Conservation (phyloP, 2,329 filamentous ascomycete genomes). For the Colletotrichum liriopes region DNA sequence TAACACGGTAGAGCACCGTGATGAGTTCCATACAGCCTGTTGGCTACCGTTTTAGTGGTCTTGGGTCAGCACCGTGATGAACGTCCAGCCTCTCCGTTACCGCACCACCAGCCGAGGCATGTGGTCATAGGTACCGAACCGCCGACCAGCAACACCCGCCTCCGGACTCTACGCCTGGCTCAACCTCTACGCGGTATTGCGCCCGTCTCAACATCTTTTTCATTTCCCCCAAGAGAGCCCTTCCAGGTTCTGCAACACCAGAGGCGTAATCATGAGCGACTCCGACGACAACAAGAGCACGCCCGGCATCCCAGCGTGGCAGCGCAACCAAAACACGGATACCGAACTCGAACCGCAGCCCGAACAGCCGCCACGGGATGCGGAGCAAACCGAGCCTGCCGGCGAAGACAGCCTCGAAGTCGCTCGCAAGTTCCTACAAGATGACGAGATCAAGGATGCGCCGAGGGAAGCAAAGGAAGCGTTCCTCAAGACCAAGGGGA, state of each 20-base stretch:
- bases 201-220: background rate
- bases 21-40: background rate
- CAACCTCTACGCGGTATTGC: background rate
- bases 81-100: slow-evolving; percentile 32
- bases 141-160: slow-evolving; percentile 21
- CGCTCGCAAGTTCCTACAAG: slow-evolving; percentile 82
- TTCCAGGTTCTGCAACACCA: background rate
- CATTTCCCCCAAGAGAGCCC: background rate
- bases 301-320: slow-evolving; percentile 52
- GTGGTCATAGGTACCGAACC: slow-evolving; percentile 40
- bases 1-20: slow-evolving; percentile 16
- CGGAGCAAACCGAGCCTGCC: slow-evolving; percentile 29
- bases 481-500: slow-evolving; percentile 85
- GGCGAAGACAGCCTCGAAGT: slow-evolving; percentile 66
- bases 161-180: background rate
- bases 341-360: slow-evolving; percentile 22
- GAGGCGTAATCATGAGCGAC: slow-evolving; percentile 50
- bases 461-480: slow-evolving; percentile 80
- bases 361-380: slow-evolving; percentile 31
- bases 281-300: slow-evolving; percentile 48
- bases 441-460: slow-evolving; percentile 79
- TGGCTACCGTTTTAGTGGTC: background rate
- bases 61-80: slow-evolving; percentile 1
- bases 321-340: slow-evolving; percentile 45
- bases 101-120: slow-evolving; percentile 43